phyloP scores from a whole-genome alignment of 2,329 filamentous ascomycete genomes.

The Stemphylium vesicarium region DNA sequence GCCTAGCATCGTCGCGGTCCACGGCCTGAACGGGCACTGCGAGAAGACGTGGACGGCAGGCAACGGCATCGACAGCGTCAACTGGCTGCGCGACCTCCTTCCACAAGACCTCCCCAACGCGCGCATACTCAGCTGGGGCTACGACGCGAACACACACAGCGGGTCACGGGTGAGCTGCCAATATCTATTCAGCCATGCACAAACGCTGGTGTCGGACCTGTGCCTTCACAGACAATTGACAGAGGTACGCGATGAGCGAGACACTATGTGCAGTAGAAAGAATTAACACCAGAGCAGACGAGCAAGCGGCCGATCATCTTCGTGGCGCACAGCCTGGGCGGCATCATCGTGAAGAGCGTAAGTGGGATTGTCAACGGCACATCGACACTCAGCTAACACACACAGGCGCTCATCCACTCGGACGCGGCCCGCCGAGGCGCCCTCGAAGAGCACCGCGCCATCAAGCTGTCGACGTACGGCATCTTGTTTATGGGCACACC shows the following conservation, averaged over 20 bases:
- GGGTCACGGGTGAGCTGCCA: too few species aligned
- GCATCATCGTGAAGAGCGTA: constrained; percentile 44
- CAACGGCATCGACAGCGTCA: neutral
- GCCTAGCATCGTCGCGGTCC: neutral
- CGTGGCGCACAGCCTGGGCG: constrained; percentile 42
- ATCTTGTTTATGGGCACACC: constrained; percentile 52
- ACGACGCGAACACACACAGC: constrained; percentile 24
- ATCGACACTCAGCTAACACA: constrained; percentile 7
- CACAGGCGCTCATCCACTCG: constrained; percentile 49
- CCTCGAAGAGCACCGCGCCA: constrained; percentile 37
- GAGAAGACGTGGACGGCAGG: neutral
- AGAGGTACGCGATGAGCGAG: constrained; percentile 19
- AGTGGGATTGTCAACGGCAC: constrained; percentile 12
- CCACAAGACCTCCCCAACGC: constrained; percentile 34
- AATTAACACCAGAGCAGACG: constrained; percentile 29
- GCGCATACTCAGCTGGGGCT: constrained; percentile 47
- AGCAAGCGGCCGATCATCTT: constrained; percentile 42
- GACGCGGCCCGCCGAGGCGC: constrained; percentile 32
- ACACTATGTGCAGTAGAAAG: neutral
- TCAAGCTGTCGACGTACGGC: constrained; percentile 48
- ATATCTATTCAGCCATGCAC: constrained; percentile 47
- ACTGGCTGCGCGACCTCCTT: neutral
- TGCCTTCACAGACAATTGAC: constrained; percentile 33
- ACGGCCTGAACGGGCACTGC: constrained; percentile 1
- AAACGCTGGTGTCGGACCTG: constrained; percentile 43